These are phyloP conservation scores for Lentinula novae-zelandiae DNA, from an alignment of 1,284 basidiomycete species.

Conservation along the genomic window DNA sequence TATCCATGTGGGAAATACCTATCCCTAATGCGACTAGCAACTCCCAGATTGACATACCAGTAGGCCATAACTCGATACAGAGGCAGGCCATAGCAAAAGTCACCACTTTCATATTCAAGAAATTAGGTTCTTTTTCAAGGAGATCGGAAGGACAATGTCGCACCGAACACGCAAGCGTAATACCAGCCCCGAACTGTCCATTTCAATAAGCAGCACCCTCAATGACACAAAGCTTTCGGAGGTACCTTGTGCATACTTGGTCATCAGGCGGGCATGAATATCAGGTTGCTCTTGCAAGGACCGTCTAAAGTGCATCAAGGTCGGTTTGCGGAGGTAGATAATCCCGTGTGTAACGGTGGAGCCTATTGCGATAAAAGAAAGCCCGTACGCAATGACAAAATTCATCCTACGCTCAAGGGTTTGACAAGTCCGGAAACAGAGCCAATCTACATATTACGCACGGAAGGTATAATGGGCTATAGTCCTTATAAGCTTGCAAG, in stretches of 20 bases:
- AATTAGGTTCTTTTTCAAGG: too few relatives aligned
- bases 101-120: conserved; percentile 7
- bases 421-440: not conserved
- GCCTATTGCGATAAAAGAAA: conserved; percentile 60
- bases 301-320: conserved; percentile 62
- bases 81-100: conserved; percentile 45
- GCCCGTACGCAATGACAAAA: conserved; percentile 63
- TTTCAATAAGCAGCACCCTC: too few relatives aligned
- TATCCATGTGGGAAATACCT: conserved; percentile 23
- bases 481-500: conserved; percentile 45
- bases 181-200: conserved; percentile 68
- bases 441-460: conserved; percentile 9
- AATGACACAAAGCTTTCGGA: too few relatives aligned
- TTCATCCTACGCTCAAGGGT: conserved; percentile 31
- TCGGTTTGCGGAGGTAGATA: conserved; percentile 80
- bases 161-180: conserved; percentile 50
- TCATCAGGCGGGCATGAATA: conserved; percentile 84
- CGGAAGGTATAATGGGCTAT: conserved; percentile 66
- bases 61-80: conserved; percentile 45
- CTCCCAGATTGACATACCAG: conserved; percentile 11
- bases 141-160: conserved; percentile 15
- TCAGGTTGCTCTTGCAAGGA: conserved; percentile 76
- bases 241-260: conserved; percentile 55
- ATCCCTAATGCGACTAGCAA: conserved; percentile 49
- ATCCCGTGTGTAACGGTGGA: conserved; percentile 71